Conservation (phyloP, 1,284 basidiomycete genomes). For the Fomitopsis palustris region DNA sequence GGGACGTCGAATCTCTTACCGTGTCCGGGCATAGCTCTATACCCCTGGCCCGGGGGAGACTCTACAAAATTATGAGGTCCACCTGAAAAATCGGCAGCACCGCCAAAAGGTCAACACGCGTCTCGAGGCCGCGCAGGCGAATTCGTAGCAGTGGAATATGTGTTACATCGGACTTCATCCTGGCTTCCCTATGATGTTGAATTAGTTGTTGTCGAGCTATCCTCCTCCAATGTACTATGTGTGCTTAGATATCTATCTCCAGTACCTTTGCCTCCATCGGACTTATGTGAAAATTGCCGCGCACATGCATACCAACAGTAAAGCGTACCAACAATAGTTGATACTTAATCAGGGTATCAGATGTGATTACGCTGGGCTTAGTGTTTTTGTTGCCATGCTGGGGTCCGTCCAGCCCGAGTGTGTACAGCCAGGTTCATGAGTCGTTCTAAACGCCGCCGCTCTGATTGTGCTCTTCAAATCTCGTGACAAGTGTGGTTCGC, state of each 20-base stretch:
- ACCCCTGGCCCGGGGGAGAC: conserved; percentile 91
- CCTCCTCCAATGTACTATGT: background rate
- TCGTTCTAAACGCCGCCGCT: too few relatives aligned
- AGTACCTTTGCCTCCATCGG: too few relatives aligned
- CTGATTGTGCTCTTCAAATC: too few relatives aligned
- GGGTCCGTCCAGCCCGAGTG: too few relatives aligned
- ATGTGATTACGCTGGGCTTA: too few relatives aligned
- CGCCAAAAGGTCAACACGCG: conserved; percentile 53
- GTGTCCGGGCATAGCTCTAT: conserved; percentile 61
- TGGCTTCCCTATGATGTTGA: conserved; percentile 13
- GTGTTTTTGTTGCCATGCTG: too few relatives aligned
- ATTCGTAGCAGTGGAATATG: background rate
- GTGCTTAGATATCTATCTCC: background rate
- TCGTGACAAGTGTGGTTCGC: too few relatives aligned
- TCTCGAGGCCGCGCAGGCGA: conserved; percentile 14
- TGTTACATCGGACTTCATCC: background rate
- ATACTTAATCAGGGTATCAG: too few relatives aligned
- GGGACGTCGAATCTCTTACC: conserved; percentile 10
- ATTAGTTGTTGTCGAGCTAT: conserved; percentile 22
- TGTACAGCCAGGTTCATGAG: too few relatives aligned
- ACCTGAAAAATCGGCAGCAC: conserved; percentile 78
- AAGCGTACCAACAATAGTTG: too few relatives aligned
- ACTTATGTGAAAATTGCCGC: too few relatives aligned
- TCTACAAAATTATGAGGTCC: conserved; percentile 89
- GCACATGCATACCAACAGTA: too few relatives aligned